A percentile compares a stretch with the other conserved stretches of the same genome.
Evolutionary conservation across 139 green algal genomes (phyloP).

Genomic region (Chara braunii): DNA sequence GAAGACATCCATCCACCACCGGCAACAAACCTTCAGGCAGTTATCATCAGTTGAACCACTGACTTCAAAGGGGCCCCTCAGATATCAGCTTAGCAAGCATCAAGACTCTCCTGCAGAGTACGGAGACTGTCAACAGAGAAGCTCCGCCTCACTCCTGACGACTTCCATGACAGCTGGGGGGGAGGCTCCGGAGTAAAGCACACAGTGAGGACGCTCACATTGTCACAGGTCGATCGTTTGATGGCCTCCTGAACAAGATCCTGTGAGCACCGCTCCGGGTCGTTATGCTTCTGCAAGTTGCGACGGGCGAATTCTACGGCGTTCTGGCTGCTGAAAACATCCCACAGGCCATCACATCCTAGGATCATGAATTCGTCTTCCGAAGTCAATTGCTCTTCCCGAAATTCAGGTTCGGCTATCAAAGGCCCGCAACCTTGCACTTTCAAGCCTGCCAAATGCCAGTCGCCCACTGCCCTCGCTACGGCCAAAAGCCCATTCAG

Average conservation of each 20-base stretch:
- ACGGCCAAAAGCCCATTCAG: conserved; percentile 49
- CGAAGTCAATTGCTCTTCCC: conserved; percentile 14
- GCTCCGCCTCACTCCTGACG: not conserved
- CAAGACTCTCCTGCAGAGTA: conserved; percentile 9
- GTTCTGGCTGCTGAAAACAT: conserved; percentile 48
- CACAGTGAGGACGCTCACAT: conserved; percentile 46
- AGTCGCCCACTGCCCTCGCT: conserved; percentile 47
- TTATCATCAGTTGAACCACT: too few species aligned
- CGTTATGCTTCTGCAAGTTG: conserved; percentile 46
- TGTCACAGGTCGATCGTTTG: conserved; percentile 41
- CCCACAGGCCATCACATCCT: conserved; percentile 53
- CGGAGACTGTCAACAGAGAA: conserved; percentile 8
- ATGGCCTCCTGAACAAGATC: conserved; percentile 49
- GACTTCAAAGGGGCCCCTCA: too few species aligned
- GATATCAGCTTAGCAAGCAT: conserved; percentile 10
- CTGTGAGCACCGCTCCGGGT: conserved; percentile 31
- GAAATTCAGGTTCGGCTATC: conserved; percentile 26
- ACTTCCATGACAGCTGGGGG: not conserved
- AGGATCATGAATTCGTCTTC: conserved; percentile 55
- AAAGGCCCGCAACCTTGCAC: conserved; percentile 4
- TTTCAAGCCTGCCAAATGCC: conserved; percentile 34
- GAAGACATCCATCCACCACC: too few species aligned
- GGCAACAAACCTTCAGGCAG: too few species aligned
- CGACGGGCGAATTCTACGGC: conserved; percentile 43
- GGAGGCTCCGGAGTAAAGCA: conserved; percentile 41